Conservation (phyloP, 2,329 filamentous ascomycete genomes). For the Ophiocordyceps camponoti-leonardi region DNA sequence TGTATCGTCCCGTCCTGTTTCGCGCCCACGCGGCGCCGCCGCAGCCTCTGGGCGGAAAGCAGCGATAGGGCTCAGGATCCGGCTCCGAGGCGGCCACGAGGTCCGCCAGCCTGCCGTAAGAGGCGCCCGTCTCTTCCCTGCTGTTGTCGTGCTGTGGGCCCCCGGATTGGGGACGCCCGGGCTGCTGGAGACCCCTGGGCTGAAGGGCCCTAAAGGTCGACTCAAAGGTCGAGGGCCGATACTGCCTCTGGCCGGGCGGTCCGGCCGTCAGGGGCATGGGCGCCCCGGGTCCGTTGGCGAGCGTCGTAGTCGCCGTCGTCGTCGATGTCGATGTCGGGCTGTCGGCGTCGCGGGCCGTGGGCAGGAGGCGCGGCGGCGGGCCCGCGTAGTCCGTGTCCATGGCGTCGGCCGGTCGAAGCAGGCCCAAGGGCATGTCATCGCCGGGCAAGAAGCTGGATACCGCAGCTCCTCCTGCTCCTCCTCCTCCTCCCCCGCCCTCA, state of each 20-base stretch:
- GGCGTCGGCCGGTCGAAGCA: slow-evolving; percentile 2
- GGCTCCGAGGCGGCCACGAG: slow-evolving; percentile 1
- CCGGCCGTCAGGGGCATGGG: slow-evolving; percentile 36
- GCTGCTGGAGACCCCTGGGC: slow-evolving; percentile 7
- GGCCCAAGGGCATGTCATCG: not conserved
- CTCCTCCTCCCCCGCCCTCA: not conserved
- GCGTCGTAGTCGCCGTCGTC: too few species aligned
- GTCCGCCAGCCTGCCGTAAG: not conserved
- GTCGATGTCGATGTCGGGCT: not conserved
- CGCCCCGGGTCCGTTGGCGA: slow-evolving; percentile 19
- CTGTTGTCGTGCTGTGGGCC: too few species aligned
- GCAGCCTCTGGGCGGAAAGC: not conserved
- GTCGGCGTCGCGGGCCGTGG: not conserved
- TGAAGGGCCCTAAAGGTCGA: slow-evolving; percentile 17
- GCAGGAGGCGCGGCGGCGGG: not conserved
- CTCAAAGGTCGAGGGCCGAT: slow-evolving; percentile 25
- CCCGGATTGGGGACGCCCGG: too few species aligned
- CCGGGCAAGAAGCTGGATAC: not conserved
- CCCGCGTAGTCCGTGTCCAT: slow-evolving; percentile 1
- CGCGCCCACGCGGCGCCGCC: not conserved
- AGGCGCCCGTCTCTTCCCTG: slow-evolving; percentile 1
- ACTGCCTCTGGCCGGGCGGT: slow-evolving; percentile 34
- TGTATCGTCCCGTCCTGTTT: not conserved
- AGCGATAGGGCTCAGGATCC: not conserved
- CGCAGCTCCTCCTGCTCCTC: too few species aligned